phyloP scores from a whole-genome alignment of 129 eudicot species.

The Lonicera japonica region DNA sequence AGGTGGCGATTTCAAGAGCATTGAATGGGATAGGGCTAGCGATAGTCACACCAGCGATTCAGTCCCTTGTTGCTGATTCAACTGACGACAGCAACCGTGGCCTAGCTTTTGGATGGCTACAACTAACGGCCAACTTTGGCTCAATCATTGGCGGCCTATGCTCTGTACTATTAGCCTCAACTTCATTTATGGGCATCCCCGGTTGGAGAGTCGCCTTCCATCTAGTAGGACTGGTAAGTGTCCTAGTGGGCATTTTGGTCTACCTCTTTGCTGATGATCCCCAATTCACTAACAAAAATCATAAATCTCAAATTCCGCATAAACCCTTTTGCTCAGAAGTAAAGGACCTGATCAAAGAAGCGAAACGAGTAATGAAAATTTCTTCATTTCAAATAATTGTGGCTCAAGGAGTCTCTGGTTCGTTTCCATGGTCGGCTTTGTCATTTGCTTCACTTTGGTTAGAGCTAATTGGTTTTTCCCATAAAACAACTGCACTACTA shows the following conservation, averaged over 20 bases:
- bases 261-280: slow-evolving; percentile 15
- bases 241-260: slow-evolving; percentile 13
- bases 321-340: slow-evolving; percentile 20
- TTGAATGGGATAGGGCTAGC: slow-evolving; percentile 61
- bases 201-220: slow-evolving; percentile 22
- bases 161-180: slow-evolving; percentile 21
- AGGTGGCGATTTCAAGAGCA: slow-evolving; percentile 58
- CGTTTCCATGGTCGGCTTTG: slow-evolving; percentile 41
- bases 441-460: slow-evolving; percentile 45
- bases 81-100: slow-evolving; percentile 51
- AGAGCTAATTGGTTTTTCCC: slow-evolving; percentile 47
- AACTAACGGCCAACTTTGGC: slow-evolving; percentile 40
- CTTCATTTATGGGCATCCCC: slow-evolving; percentile 10
- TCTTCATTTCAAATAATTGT: slow-evolving; percentile 40
- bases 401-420: slow-evolving; percentile 46
- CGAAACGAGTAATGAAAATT: slow-evolving; percentile 30
- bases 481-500: slow-evolving; percentile 30
- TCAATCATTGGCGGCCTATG: slow-evolving; percentile 40
- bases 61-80: slow-evolving; percentile 56
- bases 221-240: slow-evolving; percentile 11
- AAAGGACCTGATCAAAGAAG: slow-evolving; percentile 27
- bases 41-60: slow-evolving; percentile 53
- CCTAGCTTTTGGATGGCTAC: slow-evolving; percentile 52
- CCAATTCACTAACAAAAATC: slow-evolving; percentile 4
- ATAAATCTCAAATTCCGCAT: background rate